Evolutionary conservation across 2,329 filamentous ascomycete genomes (phyloP), one percentile per base, ranked within the genome.

Genomic region (Macroventuria anomochaeta): DNA sequence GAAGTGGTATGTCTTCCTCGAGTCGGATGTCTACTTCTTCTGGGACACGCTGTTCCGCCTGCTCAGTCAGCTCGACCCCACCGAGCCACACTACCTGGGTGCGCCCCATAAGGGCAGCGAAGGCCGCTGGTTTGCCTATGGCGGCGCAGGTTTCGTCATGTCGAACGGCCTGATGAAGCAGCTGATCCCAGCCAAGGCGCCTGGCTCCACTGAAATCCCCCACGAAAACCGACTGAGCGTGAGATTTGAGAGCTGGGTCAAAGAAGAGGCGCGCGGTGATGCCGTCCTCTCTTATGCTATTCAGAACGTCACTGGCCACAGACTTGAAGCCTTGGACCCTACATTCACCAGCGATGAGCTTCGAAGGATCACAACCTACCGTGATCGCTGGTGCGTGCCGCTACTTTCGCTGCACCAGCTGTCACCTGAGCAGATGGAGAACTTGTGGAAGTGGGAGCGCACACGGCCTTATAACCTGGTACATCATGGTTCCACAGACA

Each of bases 141-240:
- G 77, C 21, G 78, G 77, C 11, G 76, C 75, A 13, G 77, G 76
- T 4, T 76, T 79, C 47, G 71, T 80, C n/a, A 55, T 79, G 21
- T 79, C 77, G 1, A 69, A 81, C 47, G 80, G 79, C 3, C 77
- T 84, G 15, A 83, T 87, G 79, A 75, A 79, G 64, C 76, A 67
- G 43, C 62, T 74, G 64, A 55, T 73, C 77, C 57, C 72, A 76
- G 21, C 58, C 23, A 67, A 69, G 61, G 57, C 59, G 2, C 33
- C 50, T 2, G 56, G 58, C 25, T 49, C 61, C 5, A 55, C 44
- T 3, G 77, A 80, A 1, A 59, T 67, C 10, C 60, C 61, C 4
- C 59, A 59, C 7, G 64, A 69, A n/a, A 68, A 46, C 54, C 70
- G 51, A 53, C 70, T 59, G 51, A 75, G 60, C 40, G 63, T 60